Evolutionary conservation across 208 protist species (phyloP).

Genomic region (Tritrichomonas musculus): DNA sequence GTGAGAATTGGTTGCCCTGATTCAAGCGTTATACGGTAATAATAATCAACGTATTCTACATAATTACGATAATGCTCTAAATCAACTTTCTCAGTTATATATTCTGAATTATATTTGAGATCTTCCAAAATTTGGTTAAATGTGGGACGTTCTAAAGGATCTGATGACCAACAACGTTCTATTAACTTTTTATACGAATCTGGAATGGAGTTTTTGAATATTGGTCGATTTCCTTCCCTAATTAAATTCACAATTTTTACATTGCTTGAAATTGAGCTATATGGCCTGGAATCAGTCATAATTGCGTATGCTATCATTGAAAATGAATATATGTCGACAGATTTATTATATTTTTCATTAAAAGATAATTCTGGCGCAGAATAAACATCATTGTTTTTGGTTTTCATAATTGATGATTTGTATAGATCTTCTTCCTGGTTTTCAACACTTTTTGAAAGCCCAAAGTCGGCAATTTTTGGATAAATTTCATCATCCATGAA

Average conservation of each 20-base stretch:
- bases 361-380: background rate
- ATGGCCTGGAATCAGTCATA: background rate
- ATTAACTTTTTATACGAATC: background rate
- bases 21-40: no score
- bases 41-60: no score
- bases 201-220: background rate
- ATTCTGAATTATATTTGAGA: no score
- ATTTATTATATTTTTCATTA: background rate
- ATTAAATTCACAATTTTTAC: background rate
- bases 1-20: no score
- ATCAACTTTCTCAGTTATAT: no score
- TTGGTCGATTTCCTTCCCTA: background rate
- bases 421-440: no score
- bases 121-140: no score
- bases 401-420: no score
- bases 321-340: background rate
- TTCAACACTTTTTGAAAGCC: background rate
- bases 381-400: background rate
- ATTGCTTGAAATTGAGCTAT: background rate
- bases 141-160: background rate
- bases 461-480: conserved; percentile 1
- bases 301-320: background rate
- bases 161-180: background rate
- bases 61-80: no score
- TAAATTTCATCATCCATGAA: background rate